Evolutionary conservation across 352 stramenopile genomes (phyloP).

Genomic region (Phytophthora pluvialis): DNA sequence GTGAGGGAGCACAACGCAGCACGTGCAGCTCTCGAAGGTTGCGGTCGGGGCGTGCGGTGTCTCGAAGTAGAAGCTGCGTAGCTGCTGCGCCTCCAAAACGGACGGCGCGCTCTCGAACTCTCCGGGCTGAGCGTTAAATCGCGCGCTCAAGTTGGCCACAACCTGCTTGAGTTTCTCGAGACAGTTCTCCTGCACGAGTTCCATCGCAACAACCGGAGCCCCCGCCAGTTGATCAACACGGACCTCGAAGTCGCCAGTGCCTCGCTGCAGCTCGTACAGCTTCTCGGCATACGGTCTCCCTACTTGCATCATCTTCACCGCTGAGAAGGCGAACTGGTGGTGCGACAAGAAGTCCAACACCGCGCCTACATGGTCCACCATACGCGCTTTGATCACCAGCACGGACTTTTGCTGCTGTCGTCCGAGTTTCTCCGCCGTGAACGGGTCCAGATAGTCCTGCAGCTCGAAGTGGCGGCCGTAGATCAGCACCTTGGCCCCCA

Average conservation of each 20-base stretch:
- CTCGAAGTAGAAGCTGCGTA: constrained; percentile 72
- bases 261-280: constrained; percentile 54
- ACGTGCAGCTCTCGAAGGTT: constrained; percentile 90
- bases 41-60: constrained; percentile 63
- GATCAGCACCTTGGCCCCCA: constrained; percentile 83
- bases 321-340: constrained; percentile 74
- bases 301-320: constrained; percentile 83
- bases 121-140: constrained; percentile 47
- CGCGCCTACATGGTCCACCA: constrained; percentile 55
- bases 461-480: constrained; percentile 87
- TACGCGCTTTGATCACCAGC: constrained; percentile 63
- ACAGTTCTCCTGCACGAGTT: constrained; percentile 78
- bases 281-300: constrained; percentile 55
- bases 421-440: constrained; percentile 73
- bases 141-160: constrained; percentile 44
- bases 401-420: constrained; percentile 76
- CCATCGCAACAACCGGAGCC: constrained; percentile 65
- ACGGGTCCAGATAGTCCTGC: constrained; percentile 83
- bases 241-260: constrained; percentile 34
- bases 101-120: constrained; percentile 62
- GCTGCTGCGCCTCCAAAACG: constrained; percentile 61
- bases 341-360: constrained; percentile 66
- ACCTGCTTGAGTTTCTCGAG: constrained; percentile 71
- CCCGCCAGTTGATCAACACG: constrained; percentile 48
- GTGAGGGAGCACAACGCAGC: constrained; percentile 93